These are phyloP conservation scores for Metschnikowia koreensis DNA, from an alignment of 805 yeast genomes.

Conservation along the genomic window DNA sequence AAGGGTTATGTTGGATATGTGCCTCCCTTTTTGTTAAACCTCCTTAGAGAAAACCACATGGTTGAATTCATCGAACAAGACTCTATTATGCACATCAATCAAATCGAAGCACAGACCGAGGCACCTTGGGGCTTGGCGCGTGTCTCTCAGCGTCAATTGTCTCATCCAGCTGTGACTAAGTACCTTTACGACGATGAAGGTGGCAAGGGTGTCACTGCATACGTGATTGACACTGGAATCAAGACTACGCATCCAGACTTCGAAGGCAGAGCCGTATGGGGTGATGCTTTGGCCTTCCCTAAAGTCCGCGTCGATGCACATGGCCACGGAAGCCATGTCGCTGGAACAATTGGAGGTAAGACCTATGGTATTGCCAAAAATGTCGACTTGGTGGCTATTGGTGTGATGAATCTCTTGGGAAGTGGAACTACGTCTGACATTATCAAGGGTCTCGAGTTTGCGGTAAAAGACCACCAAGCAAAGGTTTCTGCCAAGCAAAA, in stretches of 20 bases:
- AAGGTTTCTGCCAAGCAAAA: slow-evolving; percentile 51
- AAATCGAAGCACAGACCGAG: slow-evolving; percentile 65
- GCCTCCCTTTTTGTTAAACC: slow-evolving; percentile 17
- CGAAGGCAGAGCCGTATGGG: slow-evolving; percentile 83
- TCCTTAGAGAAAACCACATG: slow-evolving; percentile 13
- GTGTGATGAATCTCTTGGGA: slow-evolving; percentile 79
- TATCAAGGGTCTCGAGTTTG: slow-evolving; percentile 80
- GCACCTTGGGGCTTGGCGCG: slow-evolving; percentile 97
- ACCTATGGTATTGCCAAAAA: slow-evolving; percentile 82
- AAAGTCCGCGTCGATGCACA: slow-evolving; percentile 73
- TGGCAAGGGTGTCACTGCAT: slow-evolving; percentile 83
- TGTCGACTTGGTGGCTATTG: slow-evolving; percentile 77
- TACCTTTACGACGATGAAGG: slow-evolving; percentile 70
- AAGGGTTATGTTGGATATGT: slow-evolving; percentile 24
- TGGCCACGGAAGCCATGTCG: slow-evolving; percentile 96
- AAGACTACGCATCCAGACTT: slow-evolving; percentile 73
- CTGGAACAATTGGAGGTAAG: slow-evolving; percentile 88
- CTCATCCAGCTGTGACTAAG: slow-evolving; percentile 9
- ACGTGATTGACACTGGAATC: slow-evolving; percentile 89
- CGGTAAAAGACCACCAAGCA: slow-evolving; percentile 67
- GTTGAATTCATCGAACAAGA: slow-evolving; percentile 27
- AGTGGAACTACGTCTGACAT: slow-evolving; percentile 83
- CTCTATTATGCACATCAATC: slow-evolving; percentile 26
- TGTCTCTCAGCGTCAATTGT: slow-evolving; percentile 76
- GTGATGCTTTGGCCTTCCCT: slow-evolving; percentile 65